Evolutionary conservation across 2,329 filamentous ascomycete genomes (phyloP), one percentile per base, ranked within the genome.

Genomic region (Plectosphaerella plurivora): DNA sequence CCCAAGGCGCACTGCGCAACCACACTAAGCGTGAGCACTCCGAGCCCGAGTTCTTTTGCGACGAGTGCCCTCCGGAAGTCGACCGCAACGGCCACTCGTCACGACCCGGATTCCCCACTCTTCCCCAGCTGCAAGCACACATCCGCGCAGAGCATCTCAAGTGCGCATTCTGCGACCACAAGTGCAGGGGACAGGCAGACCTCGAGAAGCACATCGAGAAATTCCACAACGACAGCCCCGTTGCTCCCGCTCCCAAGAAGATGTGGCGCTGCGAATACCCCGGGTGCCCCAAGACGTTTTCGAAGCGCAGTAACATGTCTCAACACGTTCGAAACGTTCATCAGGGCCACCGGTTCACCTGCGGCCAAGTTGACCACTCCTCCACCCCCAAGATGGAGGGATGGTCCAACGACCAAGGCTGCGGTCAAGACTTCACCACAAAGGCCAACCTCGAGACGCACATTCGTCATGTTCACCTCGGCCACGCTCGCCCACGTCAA

Each of bases 391-490:
- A 82, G 45, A 71, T 94, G 2, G 69, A 73, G 10, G 74, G 69
- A 6, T 96, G 91, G 87, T 74, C 81, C 52, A 79, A 77, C 20
- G 70, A 77, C 10, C 76, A 84, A 49, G 89, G 87, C 15, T 97
- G 93, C 63, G 88, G 87, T 2, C 81, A 84, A 55, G 79, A 80
- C 36, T 94, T 95, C 63, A 81, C 82, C 53, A 88, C 87, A 55
- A 96, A 95, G 67, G 79, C 83, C 16, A 84, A 84, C 28, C 78
- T 97, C 0, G 88, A 93, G 66, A 88, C 94, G 59, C 93, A 97
- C 65, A 79, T 97, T 45, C 85, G 89, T 18, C 91, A 87, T 47
- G 81, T 89, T 20, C 93, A 97, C 66, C 74, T 96, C 24, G 83
- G 85, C n/a, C 63, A 69, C 15, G 69, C 74, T 51, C 74, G 80